Evolutionary conservation across 169 alveolate species (phyloP).

Genomic region (Plasmodium yoelii): DNA sequence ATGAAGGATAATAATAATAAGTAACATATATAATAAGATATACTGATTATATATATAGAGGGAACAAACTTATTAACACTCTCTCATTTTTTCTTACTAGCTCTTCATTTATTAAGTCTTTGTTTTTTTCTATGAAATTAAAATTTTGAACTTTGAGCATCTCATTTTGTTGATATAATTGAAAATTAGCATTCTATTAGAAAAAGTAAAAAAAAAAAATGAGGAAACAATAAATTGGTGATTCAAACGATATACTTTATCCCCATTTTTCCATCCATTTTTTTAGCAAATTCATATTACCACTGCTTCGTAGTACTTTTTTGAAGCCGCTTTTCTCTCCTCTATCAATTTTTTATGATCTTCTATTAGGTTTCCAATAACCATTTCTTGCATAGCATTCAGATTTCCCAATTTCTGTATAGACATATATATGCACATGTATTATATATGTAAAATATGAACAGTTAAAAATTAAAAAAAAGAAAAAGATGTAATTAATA

Average conservation of each 20-base stretch:
- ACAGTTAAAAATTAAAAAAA: neutral
- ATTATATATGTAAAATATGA: slow-evolving; percentile 9
- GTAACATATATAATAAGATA: no score
- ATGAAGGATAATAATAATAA: neutral
- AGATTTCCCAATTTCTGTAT: slow-evolving; percentile 65
- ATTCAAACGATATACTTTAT: no score
- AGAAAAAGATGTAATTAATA: neutral
- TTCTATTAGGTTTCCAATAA: slow-evolving; percentile 28
- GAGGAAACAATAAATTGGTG: neutral
- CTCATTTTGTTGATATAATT: slow-evolving; percentile 66
- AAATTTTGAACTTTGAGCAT: slow-evolving; percentile 71
- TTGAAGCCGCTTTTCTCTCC: slow-evolving; percentile 36
- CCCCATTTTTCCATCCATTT: neutral
- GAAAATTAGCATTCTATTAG: slow-evolving; percentile 61
- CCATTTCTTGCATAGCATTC: slow-evolving; percentile 26
- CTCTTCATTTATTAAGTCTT: slow-evolving; percentile 44
- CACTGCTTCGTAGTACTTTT: slow-evolving; percentile 72
- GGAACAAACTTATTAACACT: no score
- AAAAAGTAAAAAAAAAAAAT: neutral
- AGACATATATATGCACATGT: neutral
- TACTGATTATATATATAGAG: neutral
- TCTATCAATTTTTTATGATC: slow-evolving; percentile 36
- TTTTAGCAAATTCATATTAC: neutral
- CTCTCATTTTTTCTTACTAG: neutral
- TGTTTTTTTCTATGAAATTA: slow-evolving; percentile 55